Percentiles rank a stretch among this genome's conserved stretches.
Evolutionary conservation across 2,329 filamentous ascomycete genomes (phyloP).

Genomic region (Nemania sp.): DNA sequence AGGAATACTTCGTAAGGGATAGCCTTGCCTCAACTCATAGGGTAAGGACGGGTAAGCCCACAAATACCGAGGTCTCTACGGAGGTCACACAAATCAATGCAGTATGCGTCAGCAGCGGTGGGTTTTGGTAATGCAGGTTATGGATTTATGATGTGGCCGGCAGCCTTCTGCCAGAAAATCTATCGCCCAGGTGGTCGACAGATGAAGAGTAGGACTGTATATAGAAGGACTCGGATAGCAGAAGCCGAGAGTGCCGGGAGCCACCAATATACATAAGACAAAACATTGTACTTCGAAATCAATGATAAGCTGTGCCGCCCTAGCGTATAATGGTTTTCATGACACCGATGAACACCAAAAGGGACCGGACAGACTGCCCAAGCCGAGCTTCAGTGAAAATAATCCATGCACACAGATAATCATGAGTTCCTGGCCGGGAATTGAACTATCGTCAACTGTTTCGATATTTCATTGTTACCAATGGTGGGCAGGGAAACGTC

Average conservation of each 20-base stretch:
- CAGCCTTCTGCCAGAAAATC: neutral
- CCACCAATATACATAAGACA: neutral
- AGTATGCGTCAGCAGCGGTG: neutral
- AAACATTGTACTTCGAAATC: no score
- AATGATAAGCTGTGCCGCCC: no score
- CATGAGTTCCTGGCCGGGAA: no score
- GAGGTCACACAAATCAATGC: neutral
- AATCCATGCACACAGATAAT: no score
- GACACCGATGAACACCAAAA: no score
- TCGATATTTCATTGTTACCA: no score
- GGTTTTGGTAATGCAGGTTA: neutral
- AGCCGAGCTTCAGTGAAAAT: no score
- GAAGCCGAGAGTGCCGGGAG: neutral
- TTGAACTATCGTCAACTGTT: no score
- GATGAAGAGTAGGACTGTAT: neutral
- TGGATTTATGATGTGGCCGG: neutral
- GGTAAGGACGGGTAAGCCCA: no score
- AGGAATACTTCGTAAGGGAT: neutral
- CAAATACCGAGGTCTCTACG: neutral
- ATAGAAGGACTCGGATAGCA: neutral
- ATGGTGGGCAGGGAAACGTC: no score
- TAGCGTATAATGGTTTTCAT: no score
- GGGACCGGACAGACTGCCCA: no score
- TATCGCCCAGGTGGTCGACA: neutral
- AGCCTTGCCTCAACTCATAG: constrained; percentile 9